Conservation (phyloP, 2,329 filamentous ascomycete species). For the Hansfordia pulvinata region DNA sequence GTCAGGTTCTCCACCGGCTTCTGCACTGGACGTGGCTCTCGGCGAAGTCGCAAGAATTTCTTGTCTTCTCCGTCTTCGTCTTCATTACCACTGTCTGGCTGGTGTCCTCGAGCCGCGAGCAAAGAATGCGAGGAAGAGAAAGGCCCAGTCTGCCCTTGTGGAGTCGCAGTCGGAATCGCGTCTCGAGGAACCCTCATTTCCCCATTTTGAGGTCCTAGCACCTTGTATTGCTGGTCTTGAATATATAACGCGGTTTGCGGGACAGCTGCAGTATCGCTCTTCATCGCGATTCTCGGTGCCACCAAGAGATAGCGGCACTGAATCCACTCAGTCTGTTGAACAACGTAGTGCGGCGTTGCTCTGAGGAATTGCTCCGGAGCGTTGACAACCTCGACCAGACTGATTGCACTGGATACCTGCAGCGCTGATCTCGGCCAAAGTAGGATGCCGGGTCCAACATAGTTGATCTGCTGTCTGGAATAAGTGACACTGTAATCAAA, state of each 20-base stretch:
- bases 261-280: too few species aligned
- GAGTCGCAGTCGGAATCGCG: constrained; percentile 16
- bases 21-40: constrained; percentile 2
- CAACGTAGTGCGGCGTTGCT: constrained; percentile 50
- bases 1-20: constrained; percentile 12
- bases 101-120: constrained; percentile 10
- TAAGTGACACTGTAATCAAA: constrained; percentile 45
- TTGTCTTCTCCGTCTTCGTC: constrained; percentile 15
- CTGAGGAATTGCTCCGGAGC: constrained; percentile 46
- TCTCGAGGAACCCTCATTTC: constrained; percentile 16
- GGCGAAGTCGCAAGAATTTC: neutral
- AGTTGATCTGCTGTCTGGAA: constrained; percentile 4
- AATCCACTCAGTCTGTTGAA: constrained; percentile 70
- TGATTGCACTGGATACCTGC: constrained; percentile 44
- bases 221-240: constrained; percentile 8
- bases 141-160: neutral
- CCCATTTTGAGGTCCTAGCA: constrained; percentile 4
- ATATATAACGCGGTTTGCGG: too few species aligned
- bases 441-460: neutral
- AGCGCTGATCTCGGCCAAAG: constrained; percentile 57
- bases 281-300: too few species aligned
- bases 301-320: constrained; percentile 76
- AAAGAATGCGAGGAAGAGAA: constrained; percentile 1
- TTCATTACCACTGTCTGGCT: constrained; percentile 30
- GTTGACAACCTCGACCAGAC: constrained; percentile 80